phyloP scores from a whole-genome alignment of 805 yeast species.

The Ogataea minuta region DNA sequence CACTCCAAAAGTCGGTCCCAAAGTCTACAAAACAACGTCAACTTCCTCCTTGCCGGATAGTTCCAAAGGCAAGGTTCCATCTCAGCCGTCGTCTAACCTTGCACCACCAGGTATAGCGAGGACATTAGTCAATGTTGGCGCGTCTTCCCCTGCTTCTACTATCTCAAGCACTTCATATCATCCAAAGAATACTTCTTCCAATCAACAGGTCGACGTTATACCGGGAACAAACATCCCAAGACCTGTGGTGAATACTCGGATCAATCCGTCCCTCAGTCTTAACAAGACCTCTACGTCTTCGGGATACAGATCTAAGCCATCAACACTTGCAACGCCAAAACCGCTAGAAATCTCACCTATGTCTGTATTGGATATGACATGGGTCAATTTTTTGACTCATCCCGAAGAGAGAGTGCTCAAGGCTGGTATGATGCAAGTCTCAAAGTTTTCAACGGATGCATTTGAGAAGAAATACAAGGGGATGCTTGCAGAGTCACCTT shows the following conservation, averaged over 20 bases:
- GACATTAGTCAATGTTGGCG: not conserved
- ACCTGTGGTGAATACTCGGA: conserved; percentile 44
- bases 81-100: not conserved
- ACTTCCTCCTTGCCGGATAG: too few species aligned
- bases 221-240: conserved; percentile 61
- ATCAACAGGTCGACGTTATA: conserved; percentile 38
- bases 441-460: conserved; percentile 41
- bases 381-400: conserved; percentile 53
- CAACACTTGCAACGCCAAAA: conserved; percentile 8
- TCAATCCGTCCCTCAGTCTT: conserved; percentile 21
- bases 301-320: conserved; percentile 14
- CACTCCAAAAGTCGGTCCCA: not conserved
- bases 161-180: conserved; percentile 10
- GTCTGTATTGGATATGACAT: conserved; percentile 54
- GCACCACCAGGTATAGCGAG: not conserved
- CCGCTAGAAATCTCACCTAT: conserved; percentile 42
- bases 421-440: conserved; percentile 52
- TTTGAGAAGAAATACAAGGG: conserved; percentile 62
- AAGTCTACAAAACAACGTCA: not conserved
- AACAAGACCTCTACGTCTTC: conserved; percentile 12
- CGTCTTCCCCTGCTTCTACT: conserved; percentile 9
- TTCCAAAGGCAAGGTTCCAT: too few species aligned
- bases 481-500: conserved; percentile 55
- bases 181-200: conserved; percentile 21
- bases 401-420: conserved; percentile 60